Base-by-base conservation (phyloP, 345 rosid genomes). In the Ceriops tagal region DNA sequence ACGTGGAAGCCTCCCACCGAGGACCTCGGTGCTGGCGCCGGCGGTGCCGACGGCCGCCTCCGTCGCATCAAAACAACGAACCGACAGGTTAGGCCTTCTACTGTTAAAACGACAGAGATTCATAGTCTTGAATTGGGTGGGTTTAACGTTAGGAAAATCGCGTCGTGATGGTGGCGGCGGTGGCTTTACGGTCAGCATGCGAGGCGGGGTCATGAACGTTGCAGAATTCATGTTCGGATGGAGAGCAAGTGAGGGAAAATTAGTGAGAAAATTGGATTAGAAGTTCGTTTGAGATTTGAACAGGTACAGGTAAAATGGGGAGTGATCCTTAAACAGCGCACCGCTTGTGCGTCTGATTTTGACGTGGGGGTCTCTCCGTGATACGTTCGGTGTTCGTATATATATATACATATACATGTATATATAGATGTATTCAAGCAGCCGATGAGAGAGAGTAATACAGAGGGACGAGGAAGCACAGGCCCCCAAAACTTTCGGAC, bases 201-300 rank as follows among this genome's bases (percentile, higher is more conserved):
- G 55, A 53, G 53, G 18, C 5, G 32, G 57, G 34, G 35, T 8
- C 20, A 31, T 67, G 16, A 58, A 47, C 69, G 75, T 59, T 21
- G 77, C 46, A n/a, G 79, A 71, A 47, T 60, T 34, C 87, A 83
- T 81, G 81, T 72, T 76, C 70, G 76, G 76, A 49, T 0, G 47
- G 49, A 9, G 49, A 76, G 74, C 60, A 59, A 75, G 31, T 5
- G 51, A 51, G 39, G 49, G 19, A 22, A 59, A 10, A 1, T 6
- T 3, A 43, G 22, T 43, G 32, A 46, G n/a, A 8, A 28, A 53
- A 52, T 27, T 20, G 53, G 60, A 67, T 46, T 1, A 11, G 55
- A 10, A 34, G 49, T 51, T 22, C 4, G 26, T 27, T 9, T 21
- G 27, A 46, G 32, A 9, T 53, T 8, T 58, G 71, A 68, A 24